Conservation (phyloP, 495 filamentous ascomycete genomes). For the Podospora sp. region DNA sequence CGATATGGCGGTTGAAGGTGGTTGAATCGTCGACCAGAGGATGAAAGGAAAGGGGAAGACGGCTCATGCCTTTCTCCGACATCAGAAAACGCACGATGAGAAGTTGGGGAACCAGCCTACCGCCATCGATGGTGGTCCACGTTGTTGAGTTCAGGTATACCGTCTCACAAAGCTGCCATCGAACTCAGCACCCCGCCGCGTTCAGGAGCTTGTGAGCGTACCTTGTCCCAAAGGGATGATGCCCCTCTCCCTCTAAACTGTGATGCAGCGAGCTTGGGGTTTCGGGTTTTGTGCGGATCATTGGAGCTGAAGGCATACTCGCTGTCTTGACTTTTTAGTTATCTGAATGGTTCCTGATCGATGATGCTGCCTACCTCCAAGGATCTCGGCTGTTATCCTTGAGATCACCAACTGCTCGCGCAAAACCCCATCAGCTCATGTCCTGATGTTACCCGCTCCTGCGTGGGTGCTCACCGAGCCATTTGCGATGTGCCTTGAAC, state of each 20-base stretch:
- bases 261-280: neutral
- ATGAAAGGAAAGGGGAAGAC: constrained; percentile 60
- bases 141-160: constrained; percentile 60
- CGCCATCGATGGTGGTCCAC: constrained; percentile 66
- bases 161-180: constrained; percentile 42
- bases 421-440: neutral
- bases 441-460: neutral
- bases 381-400: neutral
- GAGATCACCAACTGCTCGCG: neutral
- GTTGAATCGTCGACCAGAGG: constrained; percentile 58
- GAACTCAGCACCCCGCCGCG: neutral
- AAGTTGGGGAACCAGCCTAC: constrained; percentile 5
- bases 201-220: neutral
- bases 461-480: neutral
- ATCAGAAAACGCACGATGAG: neutral
- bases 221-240: constrained; percentile 14
- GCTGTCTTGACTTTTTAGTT: neutral
- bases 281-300: neutral
- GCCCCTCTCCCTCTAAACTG: neutral
- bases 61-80: constrained; percentile 38
- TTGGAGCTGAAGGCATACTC: constrained; percentile 8
- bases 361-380: neutral
- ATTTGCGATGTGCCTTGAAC: constrained; percentile 61
- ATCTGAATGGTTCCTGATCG: neutral
- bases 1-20: constrained; percentile 52